Evolutionary conservation across 257 asterid genomes (phyloP), one percentile per base, ranked within the genome.

Genomic region (Gentiana macrophylla): DNA sequence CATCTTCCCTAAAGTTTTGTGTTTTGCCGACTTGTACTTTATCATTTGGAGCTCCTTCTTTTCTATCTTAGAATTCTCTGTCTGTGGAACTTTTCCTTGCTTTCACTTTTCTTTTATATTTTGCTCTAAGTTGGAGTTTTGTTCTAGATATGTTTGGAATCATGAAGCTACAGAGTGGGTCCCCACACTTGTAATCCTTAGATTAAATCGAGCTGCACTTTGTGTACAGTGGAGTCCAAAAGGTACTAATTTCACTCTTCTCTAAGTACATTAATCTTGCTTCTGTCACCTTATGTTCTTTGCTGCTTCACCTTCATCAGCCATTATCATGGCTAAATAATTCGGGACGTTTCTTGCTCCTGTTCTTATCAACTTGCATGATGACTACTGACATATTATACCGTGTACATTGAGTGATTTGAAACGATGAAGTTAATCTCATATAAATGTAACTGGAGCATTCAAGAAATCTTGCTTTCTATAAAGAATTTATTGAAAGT

Each of bases 171-270:
- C 78, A 43, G 93, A 89, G 65, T 92, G 98, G 98, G 86, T 83
- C 55, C 94, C 98, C 44, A 92, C 98, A 35, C 97, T 92, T 63
- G 98, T 92, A 63, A 92, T 92, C 72, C 97, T 92, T 66, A 78
- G 97, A 81, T 74, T 92, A 68, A 92, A 92, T 68, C 93, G 98
- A 52, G 98, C 98, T 9, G 98, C 98, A 50, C 94, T 92, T 64
- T 92, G 98, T 77, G 97, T 85, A 64, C 86, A 88, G 57, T 92
- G 98, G 98, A 92, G 98, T 77, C 95, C 98, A 62, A 83, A 70
- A 80, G 98, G 98, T 92, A 77, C 59, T 67, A 53, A 63, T 55
- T 47, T 55, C 11, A 54, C 57, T 47, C 35, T 57, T 57, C 35
- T 55, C 5, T 37, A 12, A 37, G n/a, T 32, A 49, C 45, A 15